A percentile compares a stretch with the other conserved stretches of the same genome.
These are phyloP conservation scores for Porphyra umbilicalis DNA, from an alignment of 31 red algal genomes.

Conservation along the genomic window DNA sequence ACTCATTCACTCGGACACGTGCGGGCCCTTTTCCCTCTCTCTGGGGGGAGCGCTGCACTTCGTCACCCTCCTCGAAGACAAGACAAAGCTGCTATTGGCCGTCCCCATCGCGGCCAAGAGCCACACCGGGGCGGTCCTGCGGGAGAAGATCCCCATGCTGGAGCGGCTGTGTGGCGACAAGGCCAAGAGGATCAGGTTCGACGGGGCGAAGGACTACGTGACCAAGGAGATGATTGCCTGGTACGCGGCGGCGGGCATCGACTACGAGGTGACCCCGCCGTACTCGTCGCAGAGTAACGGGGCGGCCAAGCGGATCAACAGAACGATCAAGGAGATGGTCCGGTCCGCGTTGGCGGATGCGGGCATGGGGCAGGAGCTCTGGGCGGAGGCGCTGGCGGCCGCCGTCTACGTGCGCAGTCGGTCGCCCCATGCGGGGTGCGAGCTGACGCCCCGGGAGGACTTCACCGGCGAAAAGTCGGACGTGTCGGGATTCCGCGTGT, in stretches of 20 bases:
- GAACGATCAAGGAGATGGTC: background rate
- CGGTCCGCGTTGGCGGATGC: background rate
- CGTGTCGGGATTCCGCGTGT: background rate
- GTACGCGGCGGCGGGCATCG: background rate
- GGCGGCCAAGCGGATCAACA: background rate
- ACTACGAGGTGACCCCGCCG: background rate
- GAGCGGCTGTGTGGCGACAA: background rate
- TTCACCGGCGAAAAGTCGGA: background rate
- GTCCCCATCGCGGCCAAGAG: background rate
- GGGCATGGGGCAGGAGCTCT: background rate
- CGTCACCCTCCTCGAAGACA: background rate
- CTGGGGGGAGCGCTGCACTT: background rate
- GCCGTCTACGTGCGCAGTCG: background rate
- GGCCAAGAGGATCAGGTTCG: background rate
- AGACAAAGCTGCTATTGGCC: background rate
- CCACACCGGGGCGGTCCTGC: background rate
- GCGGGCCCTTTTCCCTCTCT: background rate
- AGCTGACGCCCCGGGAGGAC: background rate
- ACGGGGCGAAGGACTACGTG: background rate
- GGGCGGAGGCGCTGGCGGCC: background rate
- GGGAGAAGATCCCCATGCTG: background rate
- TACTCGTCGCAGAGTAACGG: background rate
- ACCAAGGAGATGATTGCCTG: background rate
- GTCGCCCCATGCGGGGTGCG: background rate
- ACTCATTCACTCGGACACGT: background rate